These are phyloP conservation scores for Boletus patriciae DNA, from an alignment of 768 basidiomycete genomes.

Conservation along the genomic window DNA sequence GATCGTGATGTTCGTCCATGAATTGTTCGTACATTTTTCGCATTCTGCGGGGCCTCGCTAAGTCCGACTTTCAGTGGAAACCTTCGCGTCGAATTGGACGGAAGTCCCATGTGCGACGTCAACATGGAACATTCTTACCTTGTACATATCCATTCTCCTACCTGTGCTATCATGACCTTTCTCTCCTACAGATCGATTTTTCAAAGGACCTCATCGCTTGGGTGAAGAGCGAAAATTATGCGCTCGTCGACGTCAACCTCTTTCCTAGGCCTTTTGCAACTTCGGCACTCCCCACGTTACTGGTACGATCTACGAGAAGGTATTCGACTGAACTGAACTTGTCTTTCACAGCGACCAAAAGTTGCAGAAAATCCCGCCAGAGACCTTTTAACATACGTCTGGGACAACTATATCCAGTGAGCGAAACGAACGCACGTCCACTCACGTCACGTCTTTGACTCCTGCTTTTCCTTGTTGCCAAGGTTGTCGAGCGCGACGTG, in stretches of 20 bases:
- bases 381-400: conserved; percentile 77
- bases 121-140: conserved; percentile 82
- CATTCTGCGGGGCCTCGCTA: not conserved
- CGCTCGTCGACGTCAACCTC: conserved; percentile 85
- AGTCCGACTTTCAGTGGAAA: conserved; percentile 63
- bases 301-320: conserved; percentile 30
- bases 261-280: conserved; percentile 55
- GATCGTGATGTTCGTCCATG: conserved; percentile 86
- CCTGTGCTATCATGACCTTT: not conserved
- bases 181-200: conserved; percentile 73
- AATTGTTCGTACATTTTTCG: conserved; percentile 66
- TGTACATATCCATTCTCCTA: conserved; percentile 41
- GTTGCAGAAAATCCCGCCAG: conserved; percentile 45
- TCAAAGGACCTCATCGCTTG: conserved; percentile 79
- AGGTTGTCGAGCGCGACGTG: conserved; percentile 73
- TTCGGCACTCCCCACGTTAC: conserved; percentile 23
- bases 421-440: conserved; percentile 27
- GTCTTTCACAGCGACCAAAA: conserved; percentile 39
- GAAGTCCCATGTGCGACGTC: conserved; percentile 68
- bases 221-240: conserved; percentile 65
- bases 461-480: not conserved
- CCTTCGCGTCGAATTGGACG: conserved; percentile 78
- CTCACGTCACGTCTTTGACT: not conserved
- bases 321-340: not conserved
- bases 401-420: conserved; percentile 96